Percentiles rank a stretch among this genome's conserved stretches.
These are phyloP conservation scores for Filobasidium wieringae DNA, from an alignment of 768 basidiomycete species.

Conservation along the genomic window DNA sequence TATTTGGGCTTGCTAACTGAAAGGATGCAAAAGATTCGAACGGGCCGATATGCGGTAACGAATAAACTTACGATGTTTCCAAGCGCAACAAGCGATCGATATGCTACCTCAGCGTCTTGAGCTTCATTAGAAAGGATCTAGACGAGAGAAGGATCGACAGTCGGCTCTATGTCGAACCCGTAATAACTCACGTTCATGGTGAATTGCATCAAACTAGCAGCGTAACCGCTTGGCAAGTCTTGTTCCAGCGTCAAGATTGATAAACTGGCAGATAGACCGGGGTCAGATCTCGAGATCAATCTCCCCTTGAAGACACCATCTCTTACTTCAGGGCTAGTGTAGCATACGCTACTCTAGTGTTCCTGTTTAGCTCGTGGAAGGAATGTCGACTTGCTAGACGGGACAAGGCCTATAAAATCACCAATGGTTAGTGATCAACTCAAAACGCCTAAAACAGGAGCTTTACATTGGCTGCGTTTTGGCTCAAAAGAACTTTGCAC, in stretches of 20 bases:
- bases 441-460: neutral
- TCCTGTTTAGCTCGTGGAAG: slow-evolving; percentile 15
- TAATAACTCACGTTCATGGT: slow-evolving; percentile 22
- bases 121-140: slow-evolving; percentile 33
- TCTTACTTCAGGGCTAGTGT: slow-evolving; percentile 82
- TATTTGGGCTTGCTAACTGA: neutral
- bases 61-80: slow-evolving; percentile 32
- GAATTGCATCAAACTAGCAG: slow-evolving; percentile 18
- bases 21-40: neutral
- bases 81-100: slow-evolving; percentile 30
- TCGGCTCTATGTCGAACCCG: too few relatives aligned
- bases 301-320: neutral
- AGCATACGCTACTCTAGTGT: slow-evolving; percentile 66
- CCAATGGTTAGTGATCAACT: slow-evolving; percentile 7
- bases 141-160: neutral
- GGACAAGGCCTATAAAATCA: slow-evolving; percentile 1
- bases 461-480: slow-evolving; percentile 21
- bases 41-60: neutral
- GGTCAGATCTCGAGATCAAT: neutral
- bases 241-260: slow-evolving; percentile 29
- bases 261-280: slow-evolving; percentile 25
- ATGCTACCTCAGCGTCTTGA: slow-evolving; percentile 29
- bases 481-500: slow-evolving; percentile 12
- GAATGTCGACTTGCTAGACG: slow-evolving; percentile 13
- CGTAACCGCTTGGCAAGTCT: slow-evolving; percentile 14